These are phyloP conservation scores for Colletotrichum graminicola DNA, from an alignment of 2,329 filamentous ascomycete species.

Conservation along the genomic window DNA sequence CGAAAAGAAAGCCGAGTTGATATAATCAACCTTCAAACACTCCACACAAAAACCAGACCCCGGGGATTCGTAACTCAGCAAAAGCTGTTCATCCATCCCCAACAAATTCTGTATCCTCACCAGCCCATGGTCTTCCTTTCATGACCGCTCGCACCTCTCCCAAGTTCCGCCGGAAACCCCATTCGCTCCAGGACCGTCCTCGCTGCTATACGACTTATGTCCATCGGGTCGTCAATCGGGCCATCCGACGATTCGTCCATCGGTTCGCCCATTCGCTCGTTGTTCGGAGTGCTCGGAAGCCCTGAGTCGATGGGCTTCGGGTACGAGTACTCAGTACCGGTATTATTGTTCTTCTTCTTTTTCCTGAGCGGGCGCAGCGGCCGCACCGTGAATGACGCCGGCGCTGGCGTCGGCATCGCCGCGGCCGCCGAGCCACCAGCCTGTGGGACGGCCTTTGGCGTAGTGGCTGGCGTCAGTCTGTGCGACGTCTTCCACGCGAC, in stretches of 20 bases:
- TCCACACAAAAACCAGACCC: not conserved
- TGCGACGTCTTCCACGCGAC: not conserved
- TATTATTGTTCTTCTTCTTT: not conserved
- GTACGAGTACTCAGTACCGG: no score
- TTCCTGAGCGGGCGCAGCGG: not conserved
- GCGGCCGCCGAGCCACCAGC: not conserved
- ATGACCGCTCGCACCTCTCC: not conserved
- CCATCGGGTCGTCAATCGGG: not conserved
- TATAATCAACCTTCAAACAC: not conserved
- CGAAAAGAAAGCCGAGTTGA: not conserved
- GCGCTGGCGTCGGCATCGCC: not conserved
- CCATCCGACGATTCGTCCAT: not conserved
- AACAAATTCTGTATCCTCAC: not conserved
- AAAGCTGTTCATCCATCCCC: not conserved
- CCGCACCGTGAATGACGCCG: not conserved
- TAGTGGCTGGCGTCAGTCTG: not conserved
- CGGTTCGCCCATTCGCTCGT: not conserved
- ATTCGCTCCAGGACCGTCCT: not conserved
- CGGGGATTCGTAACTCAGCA: not conserved
- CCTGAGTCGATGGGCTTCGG: accelerated
- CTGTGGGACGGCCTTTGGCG: not conserved
- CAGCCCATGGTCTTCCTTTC: not conserved
- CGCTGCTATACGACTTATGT: not conserved
- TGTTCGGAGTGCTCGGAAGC: accelerated
- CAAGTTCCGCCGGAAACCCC: not conserved